Base-by-base conservation (phyloP, 495 filamentous ascomycete genomes). In the Astrothelium macrocarpum region DNA sequence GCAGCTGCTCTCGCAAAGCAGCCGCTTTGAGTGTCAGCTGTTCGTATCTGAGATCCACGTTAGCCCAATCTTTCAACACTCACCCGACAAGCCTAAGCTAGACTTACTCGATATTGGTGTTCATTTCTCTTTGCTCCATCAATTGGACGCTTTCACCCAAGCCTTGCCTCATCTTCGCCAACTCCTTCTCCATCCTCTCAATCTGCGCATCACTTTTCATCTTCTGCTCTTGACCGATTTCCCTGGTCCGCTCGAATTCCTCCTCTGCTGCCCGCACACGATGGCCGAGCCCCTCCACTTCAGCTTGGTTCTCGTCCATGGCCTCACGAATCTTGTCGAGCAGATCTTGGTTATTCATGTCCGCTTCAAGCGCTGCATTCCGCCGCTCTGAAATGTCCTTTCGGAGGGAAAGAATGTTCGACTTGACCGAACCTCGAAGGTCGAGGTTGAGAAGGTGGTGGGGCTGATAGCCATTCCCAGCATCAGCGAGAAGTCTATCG, bases 111-210 rank as follows among this genome's bases (percentile, higher is more conserved):
- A 97, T 91, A 66, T 93, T 93, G 45, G 90, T 93, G 65, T 90
- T 94, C 88, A 97, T 96, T 78, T 97, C 91, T 60, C 90, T 82
- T 75, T 97, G 92, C 73, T 96, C 91, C 84, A 95, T 88, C 60
- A 95, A 74, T 75, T 96, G 90, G 62, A 96, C 89, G 46, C 85
- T 89, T 72, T 97, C 93, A n/a, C 81, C 86, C 59, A 97, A 79
- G 28, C 87, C 85, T 1, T 85, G 82, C 62, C 91, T 82, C 90
- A 97, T 95, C 78, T 90, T 91, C 46, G 89, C 88, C 31, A 98
- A 78, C 74, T 98, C 93, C 72, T 95, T 96, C 78, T 97, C 94
- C 88, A 97, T 91, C 79, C 91, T 90, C 77, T 98, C 94, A 70
- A 97, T 96, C 73, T 97, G 92, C 18, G 91, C 85, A 74, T 97